These are phyloP conservation scores for Dendrobium huoshanense DNA, from an alignment of 106 monocot genomes.

Conservation along the genomic window DNA sequence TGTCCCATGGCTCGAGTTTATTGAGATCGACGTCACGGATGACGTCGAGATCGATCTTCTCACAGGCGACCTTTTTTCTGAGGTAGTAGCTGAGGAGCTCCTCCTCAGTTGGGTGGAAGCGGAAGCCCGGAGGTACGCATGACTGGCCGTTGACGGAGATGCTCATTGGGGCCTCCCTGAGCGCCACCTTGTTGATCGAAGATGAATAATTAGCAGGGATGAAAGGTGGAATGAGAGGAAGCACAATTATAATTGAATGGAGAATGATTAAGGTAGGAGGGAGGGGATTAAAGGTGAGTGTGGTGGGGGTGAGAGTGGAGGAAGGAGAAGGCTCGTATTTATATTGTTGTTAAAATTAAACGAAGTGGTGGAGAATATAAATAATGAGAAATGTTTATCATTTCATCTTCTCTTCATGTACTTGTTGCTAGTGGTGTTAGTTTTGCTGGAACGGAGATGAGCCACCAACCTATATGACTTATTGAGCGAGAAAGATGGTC, in stretches of 20 bases:
- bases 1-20: constrained; percentile 97
- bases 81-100: constrained; percentile 91
- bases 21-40: constrained; percentile 92
- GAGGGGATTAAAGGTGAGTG: neutral
- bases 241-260: neutral
- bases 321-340: constrained; percentile 17
- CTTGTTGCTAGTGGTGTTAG: constrained; percentile 35
- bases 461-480: constrained; percentile 30
- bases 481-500: constrained; percentile 10
- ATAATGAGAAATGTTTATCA: constrained; percentile 8
- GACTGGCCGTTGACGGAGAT: constrained; percentile 85
- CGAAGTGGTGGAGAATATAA: neutral
- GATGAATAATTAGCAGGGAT: too few relatives aligned
- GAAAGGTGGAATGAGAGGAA: neutral
- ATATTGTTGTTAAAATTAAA: constrained; percentile 16
- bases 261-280: neutral
- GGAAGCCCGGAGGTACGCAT: constrained; percentile 81
- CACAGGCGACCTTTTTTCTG: constrained; percentile 66
- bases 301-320: neutral
- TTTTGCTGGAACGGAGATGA: constrained; percentile 29
- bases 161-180: constrained; percentile 38
- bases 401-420: constrained; percentile 14
- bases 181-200: neutral
- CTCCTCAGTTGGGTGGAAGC: constrained; percentile 95
- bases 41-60: constrained; percentile 87